Conservation (phyloP, 805 yeast species). For the Maudiozyma barnettii region DNA sequence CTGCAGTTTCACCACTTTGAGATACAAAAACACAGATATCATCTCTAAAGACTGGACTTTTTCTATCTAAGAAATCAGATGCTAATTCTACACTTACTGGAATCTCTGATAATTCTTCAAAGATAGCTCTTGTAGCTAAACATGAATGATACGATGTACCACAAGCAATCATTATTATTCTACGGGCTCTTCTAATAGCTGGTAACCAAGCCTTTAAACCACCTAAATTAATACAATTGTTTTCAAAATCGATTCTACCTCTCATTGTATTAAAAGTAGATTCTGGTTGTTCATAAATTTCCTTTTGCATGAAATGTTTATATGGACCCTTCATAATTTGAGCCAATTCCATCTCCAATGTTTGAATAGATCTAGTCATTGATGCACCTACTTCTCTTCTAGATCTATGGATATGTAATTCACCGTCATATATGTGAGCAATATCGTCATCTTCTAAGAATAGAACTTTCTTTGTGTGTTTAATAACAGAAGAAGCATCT, state of each 20-base stretch:
- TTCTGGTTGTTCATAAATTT: slow-evolving; percentile 97
- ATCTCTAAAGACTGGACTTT: slow-evolving; percentile 95
- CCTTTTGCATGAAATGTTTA: slow-evolving; percentile 97
- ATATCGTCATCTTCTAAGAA: slow-evolving; percentile 97
- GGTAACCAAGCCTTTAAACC: slow-evolving; percentile 80
- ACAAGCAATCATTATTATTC: slow-evolving; percentile 97
- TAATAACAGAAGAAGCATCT: slow-evolving; percentile 93
- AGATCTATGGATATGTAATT: slow-evolving; percentile 95
- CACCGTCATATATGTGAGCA: slow-evolving; percentile 97
- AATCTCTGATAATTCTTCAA: slow-evolving; percentile 92
- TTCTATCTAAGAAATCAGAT: slow-evolving; percentile 89
- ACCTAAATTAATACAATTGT: slow-evolving; percentile 69
- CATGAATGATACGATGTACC: slow-evolving; percentile 99
- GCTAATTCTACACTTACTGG: slow-evolving; percentile 91
- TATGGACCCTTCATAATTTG: slow-evolving; percentile 97
- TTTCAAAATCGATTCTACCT: slow-evolving; percentile 92
- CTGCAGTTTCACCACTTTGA: slow-evolving; percentile 99
- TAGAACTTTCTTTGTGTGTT: slow-evolving; percentile 93
- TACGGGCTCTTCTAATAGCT: slow-evolving; percentile 85
- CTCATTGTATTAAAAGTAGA: slow-evolving; percentile 98
- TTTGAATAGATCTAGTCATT: slow-evolving; percentile 92
- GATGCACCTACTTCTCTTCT: slow-evolving; percentile 79
- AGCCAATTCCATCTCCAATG: slow-evolving; percentile 91
- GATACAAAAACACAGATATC: slow-evolving; percentile 96
- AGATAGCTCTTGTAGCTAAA: slow-evolving; percentile 89